A percentile compares a stretch with the other conserved stretches of the same genome.
These are phyloP conservation scores for Fabrea salina DNA, from an alignment of 169 alveolate genomes.

Conservation along the genomic window DNA sequence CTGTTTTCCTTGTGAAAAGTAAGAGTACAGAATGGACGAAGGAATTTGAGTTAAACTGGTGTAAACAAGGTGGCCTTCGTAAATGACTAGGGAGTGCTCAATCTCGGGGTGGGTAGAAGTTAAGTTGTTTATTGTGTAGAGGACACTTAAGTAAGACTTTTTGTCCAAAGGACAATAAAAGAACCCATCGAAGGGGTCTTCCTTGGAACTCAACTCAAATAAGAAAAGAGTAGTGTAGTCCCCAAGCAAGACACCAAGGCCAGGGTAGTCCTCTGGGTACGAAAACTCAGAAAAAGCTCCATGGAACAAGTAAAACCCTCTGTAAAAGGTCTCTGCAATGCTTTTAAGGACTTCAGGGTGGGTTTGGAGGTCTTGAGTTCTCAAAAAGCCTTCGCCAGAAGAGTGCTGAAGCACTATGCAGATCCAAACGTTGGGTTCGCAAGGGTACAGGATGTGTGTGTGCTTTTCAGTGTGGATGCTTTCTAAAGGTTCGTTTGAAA, in stretches of 20 bases:
- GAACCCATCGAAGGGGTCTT: slow-evolving; percentile 19
- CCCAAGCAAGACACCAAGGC: neutral
- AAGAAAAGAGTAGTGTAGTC: neutral
- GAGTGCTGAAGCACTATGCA: slow-evolving; percentile 20
- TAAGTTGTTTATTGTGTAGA: neutral
- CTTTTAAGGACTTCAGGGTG: neutral
- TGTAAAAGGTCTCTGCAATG: slow-evolving; percentile 7
- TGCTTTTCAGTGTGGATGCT: slow-evolving; percentile 23
- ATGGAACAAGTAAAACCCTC: slow-evolving; percentile 11
- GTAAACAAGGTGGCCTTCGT: slow-evolving; percentile 13
- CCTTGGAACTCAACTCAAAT: neutral
- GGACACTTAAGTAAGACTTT: slow-evolving; percentile 17
- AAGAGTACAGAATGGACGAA: neutral
- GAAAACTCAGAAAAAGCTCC: neutral
- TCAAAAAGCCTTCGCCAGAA: neutral
- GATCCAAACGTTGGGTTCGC: slow-evolving; percentile 28
- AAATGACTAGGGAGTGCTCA: neutral
- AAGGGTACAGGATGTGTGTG: slow-evolving; percentile 14
- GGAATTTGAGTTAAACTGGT: neutral
- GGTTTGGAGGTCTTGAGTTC: slow-evolving; percentile 3
- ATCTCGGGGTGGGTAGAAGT: neutral
- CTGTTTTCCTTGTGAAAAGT: neutral
- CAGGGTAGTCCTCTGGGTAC: slow-evolving; percentile 6
- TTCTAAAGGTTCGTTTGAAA: slow-evolving; percentile 27
- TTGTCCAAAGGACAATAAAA: slow-evolving; percentile 25